Base-by-base conservation (phyloP, 2,329 filamentous ascomycete genomes). In the Talaromyces sp. region DNA sequence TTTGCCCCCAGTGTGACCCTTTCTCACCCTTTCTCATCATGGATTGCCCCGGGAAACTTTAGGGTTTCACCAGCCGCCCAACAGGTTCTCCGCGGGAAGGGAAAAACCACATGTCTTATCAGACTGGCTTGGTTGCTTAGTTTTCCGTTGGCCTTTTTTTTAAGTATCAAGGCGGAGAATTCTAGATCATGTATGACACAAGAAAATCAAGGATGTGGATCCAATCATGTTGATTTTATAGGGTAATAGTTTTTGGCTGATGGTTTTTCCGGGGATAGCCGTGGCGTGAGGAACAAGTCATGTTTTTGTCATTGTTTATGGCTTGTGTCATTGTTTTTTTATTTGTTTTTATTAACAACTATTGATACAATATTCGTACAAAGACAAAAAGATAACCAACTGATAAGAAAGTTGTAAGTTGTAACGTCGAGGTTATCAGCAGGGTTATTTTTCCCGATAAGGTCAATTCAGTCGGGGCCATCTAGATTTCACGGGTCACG, bases 171-270 rank as follows among this genome's bases (percentile, higher is more conserved):
- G n/a, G n/a, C 14, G 16, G 16, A 18, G 23, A 23, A 47, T 27
- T 47, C 44, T 47, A 47, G 44, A 47, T 47, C 10, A n/a, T 10
- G 16, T 16, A 44, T 36, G 10, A 12, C 33, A 36, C 34, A 40
- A 7, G n/a, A 40, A 40, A 7, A 16, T n/a, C 36, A 40, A 40
- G 14, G 16, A 5, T 14, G 36, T 40, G 14, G 50, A 53, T 53
- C 50, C 60, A 58, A 52, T 56, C 9, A 50, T 23, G 56, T 59
- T 28, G 61, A 62, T 62, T 62, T 53, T 62, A 62, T 62, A 57
- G 61, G 61, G 57, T 53, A 51, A 56, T 62, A 28, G 18, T 55
- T 59, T 12, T 34, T 12, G 16, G 1, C 27, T 18, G 34, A 42
- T n/a, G n/a, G 52, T 5, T 12, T 3, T 7, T 28, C 60, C 60